Conservation (phyloP, 2,329 filamentous ascomycete species). For the Metarhizium rileyi region DNA sequence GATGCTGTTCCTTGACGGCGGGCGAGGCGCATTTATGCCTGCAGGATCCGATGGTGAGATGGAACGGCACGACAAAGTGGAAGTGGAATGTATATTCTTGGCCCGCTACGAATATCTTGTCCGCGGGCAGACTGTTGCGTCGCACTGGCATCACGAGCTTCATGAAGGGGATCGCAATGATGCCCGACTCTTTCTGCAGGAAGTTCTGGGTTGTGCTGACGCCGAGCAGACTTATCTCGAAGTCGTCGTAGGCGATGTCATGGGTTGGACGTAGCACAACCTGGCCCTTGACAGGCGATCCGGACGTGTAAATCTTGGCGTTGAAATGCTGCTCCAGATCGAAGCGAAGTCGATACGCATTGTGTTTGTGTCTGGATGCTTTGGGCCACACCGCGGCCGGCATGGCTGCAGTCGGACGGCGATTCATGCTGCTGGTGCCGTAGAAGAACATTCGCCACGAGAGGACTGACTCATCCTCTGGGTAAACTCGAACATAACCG, state of each 20-base stretch:
- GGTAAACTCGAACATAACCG: no score
- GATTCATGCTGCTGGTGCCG: background rate
- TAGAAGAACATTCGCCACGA: background rate
- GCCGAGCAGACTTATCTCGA: background rate
- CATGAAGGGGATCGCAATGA: background rate
- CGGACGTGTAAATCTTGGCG: background rate
- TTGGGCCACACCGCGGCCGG: background rate
- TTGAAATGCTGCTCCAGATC: background rate
- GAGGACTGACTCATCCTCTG: background rate
- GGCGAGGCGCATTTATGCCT: background rate
- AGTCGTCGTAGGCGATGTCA: background rate
- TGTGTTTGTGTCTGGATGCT: background rate
- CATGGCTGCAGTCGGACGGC: background rate
- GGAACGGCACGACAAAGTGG: background rate
- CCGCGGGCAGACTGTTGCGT: background rate
- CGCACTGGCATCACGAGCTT: background rate
- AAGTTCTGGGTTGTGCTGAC: background rate
- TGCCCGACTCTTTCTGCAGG: background rate
- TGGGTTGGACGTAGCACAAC: background rate
- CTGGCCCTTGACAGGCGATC: background rate
- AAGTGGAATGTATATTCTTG: background rate
- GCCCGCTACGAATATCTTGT: background rate
- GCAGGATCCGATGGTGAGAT: background rate
- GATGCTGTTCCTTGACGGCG: background rate
- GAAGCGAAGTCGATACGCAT: background rate